These are phyloP conservation scores for Sclerospora graminicola DNA, from an alignment of 352 stramenopile species.

Conservation along the genomic window DNA sequence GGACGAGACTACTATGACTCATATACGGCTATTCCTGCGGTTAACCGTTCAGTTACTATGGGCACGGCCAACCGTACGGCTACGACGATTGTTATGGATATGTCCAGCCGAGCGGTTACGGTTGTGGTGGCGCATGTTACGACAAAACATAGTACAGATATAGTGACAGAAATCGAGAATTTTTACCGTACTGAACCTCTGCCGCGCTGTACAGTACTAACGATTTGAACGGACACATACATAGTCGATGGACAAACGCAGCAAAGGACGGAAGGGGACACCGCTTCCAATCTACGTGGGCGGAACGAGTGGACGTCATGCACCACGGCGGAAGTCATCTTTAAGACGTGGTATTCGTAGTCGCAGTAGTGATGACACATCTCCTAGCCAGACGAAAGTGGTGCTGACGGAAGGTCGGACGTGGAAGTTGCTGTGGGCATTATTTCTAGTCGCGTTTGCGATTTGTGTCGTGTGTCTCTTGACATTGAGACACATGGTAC, in stretches of 20 bases:
- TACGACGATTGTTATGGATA: no score
- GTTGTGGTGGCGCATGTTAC: no score
- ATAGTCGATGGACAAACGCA: neutral
- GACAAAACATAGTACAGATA: no score
- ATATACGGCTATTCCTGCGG: no score
- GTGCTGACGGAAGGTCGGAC: conserved; percentile 15
- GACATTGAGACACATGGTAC: conserved; percentile 35
- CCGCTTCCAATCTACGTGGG: conserved; percentile 29
- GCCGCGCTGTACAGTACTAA: no score
- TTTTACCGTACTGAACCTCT: no score
- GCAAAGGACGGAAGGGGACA: conserved; percentile 19
- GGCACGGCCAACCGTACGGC: no score
- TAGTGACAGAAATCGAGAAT: no score
- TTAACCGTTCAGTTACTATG: no score
- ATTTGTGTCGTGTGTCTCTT: conserved; percentile 44
- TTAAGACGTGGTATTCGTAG: conserved; percentile 22
- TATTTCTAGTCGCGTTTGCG: conserved; percentile 36
- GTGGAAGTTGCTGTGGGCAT: conserved; percentile 34
- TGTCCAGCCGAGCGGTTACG: no score
- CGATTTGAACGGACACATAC: no score
- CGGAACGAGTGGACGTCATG: conserved; percentile 14
- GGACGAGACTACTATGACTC: no score
- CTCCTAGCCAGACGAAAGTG: conserved; percentile 3
- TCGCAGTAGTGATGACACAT: conserved; percentile 13
- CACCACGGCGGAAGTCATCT: conserved; percentile 22